Conservation (phyloP, 2,329 filamentous ascomycete species). For the Curvularia sp. region DNA sequence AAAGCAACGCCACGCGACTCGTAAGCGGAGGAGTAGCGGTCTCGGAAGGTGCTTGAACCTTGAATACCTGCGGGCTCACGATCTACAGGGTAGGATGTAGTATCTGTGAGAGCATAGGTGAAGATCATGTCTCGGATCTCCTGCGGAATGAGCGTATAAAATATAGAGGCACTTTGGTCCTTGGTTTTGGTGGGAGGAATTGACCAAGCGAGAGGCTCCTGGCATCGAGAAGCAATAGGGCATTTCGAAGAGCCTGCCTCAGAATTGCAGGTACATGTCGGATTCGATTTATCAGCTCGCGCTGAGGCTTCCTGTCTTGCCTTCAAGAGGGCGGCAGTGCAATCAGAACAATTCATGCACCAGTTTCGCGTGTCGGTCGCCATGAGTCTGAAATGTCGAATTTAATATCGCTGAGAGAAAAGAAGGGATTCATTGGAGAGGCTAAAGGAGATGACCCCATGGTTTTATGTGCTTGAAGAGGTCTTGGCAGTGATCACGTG, state of each 20-base stretch:
- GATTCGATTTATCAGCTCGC: not conserved
- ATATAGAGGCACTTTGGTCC: slow-evolving; percentile 16
- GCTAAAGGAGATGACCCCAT: not conserved
- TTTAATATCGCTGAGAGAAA: not conserved
- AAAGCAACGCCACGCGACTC: not conserved
- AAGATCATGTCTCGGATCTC: slow-evolving; percentile 31
- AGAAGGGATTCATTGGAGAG: not conserved
- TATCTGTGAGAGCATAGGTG: slow-evolving; percentile 24
- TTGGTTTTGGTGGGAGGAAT: slow-evolving; percentile 5
- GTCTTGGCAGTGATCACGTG: too few species aligned
- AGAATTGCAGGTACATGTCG: slow-evolving; percentile 1
- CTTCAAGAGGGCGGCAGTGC: not conserved
- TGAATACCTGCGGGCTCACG: not conserved
- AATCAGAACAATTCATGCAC: not conserved
- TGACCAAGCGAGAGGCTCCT: slow-evolving; percentile 30
- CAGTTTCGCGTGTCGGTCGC: not conserved
- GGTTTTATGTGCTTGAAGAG: not conserved
- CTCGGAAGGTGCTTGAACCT: not conserved
- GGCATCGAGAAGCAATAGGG: not conserved
- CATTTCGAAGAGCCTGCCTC: not conserved
- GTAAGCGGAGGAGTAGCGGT: not conserved
- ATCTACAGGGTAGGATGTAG: slow-evolving; percentile 11
- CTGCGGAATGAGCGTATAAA: slow-evolving; percentile 23
- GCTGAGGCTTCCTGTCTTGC: not conserved
- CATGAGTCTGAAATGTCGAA: not conserved